Percentiles rank a stretch among this genome's conserved stretches.
Conservation (phyloP, 1,284 basidiomycete genomes). For the Porogramme epimiltina region DNA sequence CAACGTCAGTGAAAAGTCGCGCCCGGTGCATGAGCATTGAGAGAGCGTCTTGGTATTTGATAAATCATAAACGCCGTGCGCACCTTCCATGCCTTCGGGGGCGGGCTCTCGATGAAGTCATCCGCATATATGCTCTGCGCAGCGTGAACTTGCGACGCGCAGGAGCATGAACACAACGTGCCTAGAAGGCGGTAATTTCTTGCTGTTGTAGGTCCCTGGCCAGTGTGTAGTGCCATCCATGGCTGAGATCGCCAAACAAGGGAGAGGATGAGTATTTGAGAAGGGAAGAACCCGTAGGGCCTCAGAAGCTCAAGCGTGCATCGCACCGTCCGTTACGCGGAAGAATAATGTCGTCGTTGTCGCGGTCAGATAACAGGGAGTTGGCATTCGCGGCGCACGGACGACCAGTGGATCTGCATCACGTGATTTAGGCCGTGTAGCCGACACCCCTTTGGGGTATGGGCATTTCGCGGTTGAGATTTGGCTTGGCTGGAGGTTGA, state of each 20-base stretch:
- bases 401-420: too few relatives aligned
- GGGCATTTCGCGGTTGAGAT: too few relatives aligned
- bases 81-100: slow-evolving; percentile 83
- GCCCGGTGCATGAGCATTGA: too few relatives aligned
- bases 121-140: slow-evolving; percentile 68
- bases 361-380: slow-evolving; percentile 4
- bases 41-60: too few relatives aligned
- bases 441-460: too few relatives aligned
- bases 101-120: slow-evolving; percentile 69
- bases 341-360: slow-evolving; percentile 17
- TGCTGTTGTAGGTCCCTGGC: slow-evolving; percentile 70
- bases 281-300: slow-evolving; percentile 66
- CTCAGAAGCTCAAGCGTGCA: slow-evolving; percentile 76
- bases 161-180: background rate
- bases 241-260: slow-evolving; percentile 31
- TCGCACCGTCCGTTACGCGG: slow-evolving; percentile 29
- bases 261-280: slow-evolving; percentile 31
- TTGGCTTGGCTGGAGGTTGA: too few relatives aligned
- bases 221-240: slow-evolving; percentile 70
- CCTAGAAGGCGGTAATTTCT: slow-evolving; percentile 73
- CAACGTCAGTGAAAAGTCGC: too few relatives aligned
- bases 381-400: too few relatives aligned
- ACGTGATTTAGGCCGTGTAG: too few relatives aligned
- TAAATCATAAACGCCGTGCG: too few relatives aligned
- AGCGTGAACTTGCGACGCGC: background rate